phyloP scores from a whole-genome alignment of 345 rosid genomes.

The Populus deltoides region DNA sequence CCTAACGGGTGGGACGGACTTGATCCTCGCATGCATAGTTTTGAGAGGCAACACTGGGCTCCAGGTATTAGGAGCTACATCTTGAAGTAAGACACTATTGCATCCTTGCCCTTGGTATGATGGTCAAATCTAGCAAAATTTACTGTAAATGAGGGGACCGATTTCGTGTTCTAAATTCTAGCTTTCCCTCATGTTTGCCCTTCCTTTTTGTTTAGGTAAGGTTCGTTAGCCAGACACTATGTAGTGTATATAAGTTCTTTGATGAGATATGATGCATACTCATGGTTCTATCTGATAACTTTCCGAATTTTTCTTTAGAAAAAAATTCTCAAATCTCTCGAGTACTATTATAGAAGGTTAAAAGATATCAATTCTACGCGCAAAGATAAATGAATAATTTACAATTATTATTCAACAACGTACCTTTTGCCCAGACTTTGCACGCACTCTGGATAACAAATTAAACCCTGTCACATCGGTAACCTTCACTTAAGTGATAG shows the following conservation, averaged over 20 bases:
- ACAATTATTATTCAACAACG: not conserved
- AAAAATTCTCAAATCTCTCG: not conserved
- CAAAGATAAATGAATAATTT: not conserved
- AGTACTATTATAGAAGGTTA: not conserved
- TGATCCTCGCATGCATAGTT: not conserved
- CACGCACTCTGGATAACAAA: not conserved
- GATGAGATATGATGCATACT: not conserved
- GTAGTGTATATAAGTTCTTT: not conserved
- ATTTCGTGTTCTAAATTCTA: not conserved
- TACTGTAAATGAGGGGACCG: not conserved
- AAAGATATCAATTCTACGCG: not conserved
- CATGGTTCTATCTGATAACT: not conserved
- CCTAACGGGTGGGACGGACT: constrained; percentile 15
- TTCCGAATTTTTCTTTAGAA: not conserved
- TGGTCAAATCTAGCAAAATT: not conserved
- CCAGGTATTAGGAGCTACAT: constrained; percentile 1
- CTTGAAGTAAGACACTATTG: not conserved
- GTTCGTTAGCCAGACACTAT: not conserved
- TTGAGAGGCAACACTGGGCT: not conserved
- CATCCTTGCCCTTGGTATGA: not conserved
- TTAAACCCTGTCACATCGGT: constrained; percentile 1
- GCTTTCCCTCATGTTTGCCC: not conserved
- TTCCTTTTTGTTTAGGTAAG: not conserved
- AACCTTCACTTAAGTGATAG: not conserved
- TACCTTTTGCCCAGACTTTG: not conserved